Percentiles rank a stretch among this genome's conserved stretches.
Conservation (phyloP, 2,329 filamentous ascomycete genomes). For the Bipolaris victoriae region DNA sequence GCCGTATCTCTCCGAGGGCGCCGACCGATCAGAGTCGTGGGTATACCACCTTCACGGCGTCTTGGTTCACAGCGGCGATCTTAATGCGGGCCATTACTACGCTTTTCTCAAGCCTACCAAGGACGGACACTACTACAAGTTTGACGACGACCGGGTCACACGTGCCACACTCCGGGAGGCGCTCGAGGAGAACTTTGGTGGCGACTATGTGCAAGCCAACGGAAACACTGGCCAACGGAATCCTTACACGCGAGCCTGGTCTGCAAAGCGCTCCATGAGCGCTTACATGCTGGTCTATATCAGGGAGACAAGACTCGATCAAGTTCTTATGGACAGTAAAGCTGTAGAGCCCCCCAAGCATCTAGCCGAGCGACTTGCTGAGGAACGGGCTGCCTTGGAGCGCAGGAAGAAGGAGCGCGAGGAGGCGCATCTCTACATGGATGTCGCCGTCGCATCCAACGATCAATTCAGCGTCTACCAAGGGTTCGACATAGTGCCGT, state of each 20-base stretch:
- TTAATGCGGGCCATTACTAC: constrained; percentile 98
- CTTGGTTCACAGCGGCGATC: constrained; percentile 91
- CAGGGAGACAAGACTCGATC: constrained; percentile 81
- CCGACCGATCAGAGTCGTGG: constrained; percentile 88
- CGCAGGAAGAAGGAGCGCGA: constrained; percentile 85
- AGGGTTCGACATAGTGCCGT: constrained; percentile 76
- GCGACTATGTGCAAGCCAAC: constrained; percentile 72
- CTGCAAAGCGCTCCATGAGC: constrained; percentile 75
- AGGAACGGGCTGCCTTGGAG: constrained; percentile 79
- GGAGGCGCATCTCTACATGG: constrained; percentile 92
- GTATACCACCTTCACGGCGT: constrained; percentile 93
- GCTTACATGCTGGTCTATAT: constrained; percentile 99
- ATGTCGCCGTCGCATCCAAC: constrained; percentile 80
- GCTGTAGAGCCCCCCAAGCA: constrained; percentile 80
- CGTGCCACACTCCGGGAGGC: constrained; percentile 89
- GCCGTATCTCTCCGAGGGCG: constrained; percentile 84
- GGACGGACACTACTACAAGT: constrained; percentile 94
- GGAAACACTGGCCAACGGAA: constrained; percentile 65
- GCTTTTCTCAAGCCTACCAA: constrained; percentile 91
- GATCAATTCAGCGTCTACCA: constrained; percentile 81
- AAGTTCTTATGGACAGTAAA: constrained; percentile 78
- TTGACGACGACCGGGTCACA: constrained; percentile 97
- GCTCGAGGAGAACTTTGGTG: constrained; percentile 94
- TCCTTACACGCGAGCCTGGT: constrained; percentile 68
- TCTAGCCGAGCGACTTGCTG: constrained; percentile 77